Percentiles rank a stretch among this genome's conserved stretches.
Conservation (phyloP, 1,284 basidiomycete species). For the Cryptococcus sp. region DNA sequence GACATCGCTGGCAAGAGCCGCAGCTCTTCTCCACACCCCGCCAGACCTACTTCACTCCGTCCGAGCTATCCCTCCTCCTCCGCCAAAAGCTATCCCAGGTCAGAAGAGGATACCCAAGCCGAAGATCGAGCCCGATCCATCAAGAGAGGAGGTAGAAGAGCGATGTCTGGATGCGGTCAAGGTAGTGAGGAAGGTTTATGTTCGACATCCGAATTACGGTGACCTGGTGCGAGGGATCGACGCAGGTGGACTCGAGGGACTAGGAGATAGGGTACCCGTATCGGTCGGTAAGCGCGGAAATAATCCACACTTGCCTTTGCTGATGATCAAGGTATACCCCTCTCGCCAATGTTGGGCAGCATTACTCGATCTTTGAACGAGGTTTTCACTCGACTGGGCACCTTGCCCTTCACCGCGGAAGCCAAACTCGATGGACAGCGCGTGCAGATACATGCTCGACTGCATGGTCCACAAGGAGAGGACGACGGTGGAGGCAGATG, state of each 20-base stretch:
- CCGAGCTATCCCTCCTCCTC: conserved; percentile 38
- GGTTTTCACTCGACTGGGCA: conserved; percentile 66
- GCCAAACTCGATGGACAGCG: conserved; percentile 82
- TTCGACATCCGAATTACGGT: conserved; percentile 82
- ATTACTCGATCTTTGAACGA: conserved; percentile 74
- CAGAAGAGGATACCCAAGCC: conserved; percentile 49
- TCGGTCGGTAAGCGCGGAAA: conserved; percentile 59
- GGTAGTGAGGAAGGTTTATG: conserved; percentile 68
- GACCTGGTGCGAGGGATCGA: conserved; percentile 66
- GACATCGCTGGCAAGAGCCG: conserved; percentile 72
- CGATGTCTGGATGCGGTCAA: conserved; percentile 57
- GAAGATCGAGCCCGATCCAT: conserved; percentile 46
- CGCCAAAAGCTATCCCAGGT: conserved; percentile 28
- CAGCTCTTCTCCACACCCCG: conserved; percentile 56
- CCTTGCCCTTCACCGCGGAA: conserved; percentile 68
- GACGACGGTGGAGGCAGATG: conserved; percentile 43
- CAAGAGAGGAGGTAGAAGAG: conserved; percentile 50
- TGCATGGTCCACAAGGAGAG: conserved; percentile 39
- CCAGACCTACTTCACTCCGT: conserved; percentile 46
- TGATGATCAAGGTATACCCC: conserved; percentile 51
- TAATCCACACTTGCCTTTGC: conserved; percentile 51
- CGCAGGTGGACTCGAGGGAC: conserved; percentile 56
- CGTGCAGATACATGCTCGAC: conserved; percentile 70
- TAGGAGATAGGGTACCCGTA: conserved; percentile 64
- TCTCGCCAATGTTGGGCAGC: conserved; percentile 51